A percentile compares a stretch with the other conserved stretches of the same genome.
phyloP scores from a whole-genome alignment of 2,329 filamentous ascomycete genomes.

The Bipolaris zeicola region DNA sequence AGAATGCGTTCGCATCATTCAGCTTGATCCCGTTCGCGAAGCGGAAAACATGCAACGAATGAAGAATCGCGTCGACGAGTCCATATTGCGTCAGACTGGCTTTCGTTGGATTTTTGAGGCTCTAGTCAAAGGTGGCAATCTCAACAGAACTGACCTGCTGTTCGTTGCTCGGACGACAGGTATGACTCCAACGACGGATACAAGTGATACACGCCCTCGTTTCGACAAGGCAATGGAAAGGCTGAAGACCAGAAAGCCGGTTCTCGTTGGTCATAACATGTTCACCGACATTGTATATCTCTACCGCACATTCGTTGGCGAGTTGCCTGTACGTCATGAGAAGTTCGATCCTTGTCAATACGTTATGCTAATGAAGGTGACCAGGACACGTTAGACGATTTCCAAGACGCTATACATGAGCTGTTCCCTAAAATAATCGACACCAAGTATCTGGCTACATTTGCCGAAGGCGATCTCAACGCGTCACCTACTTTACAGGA shows the following conservation, averaged over 20 bases:
- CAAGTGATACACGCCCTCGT: constrained; percentile 43
- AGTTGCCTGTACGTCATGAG: constrained; percentile 52
- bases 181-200: constrained; percentile 42
- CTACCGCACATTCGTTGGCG: constrained; percentile 65
- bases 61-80: constrained; percentile 48
- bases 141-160: constrained; percentile 45
- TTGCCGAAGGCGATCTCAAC: constrained; percentile 60
- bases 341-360: background rate
- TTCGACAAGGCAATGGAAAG: constrained; percentile 50
- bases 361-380: background rate
- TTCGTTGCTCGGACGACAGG: constrained; percentile 47
- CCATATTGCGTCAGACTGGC: constrained; percentile 53
- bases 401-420: constrained; percentile 57
- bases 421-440: constrained; percentile 65
- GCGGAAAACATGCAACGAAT: constrained; percentile 46
- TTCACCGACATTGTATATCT: constrained; percentile 69
- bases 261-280: constrained; percentile 69
- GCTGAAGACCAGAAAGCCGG: constrained; percentile 54
- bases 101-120: constrained; percentile 59
- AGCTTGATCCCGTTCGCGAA: constrained; percentile 52
- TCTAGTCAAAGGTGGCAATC: constrained; percentile 46
- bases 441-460: constrained; percentile 67
- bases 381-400: constrained; percentile 56
- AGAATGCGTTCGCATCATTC: constrained; percentile 52
- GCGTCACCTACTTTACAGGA: constrained; percentile 56